phyloP scores from a whole-genome alignment of 2,329 filamentous ascomycete genomes.

The Chaetomiaceae sp. region DNA sequence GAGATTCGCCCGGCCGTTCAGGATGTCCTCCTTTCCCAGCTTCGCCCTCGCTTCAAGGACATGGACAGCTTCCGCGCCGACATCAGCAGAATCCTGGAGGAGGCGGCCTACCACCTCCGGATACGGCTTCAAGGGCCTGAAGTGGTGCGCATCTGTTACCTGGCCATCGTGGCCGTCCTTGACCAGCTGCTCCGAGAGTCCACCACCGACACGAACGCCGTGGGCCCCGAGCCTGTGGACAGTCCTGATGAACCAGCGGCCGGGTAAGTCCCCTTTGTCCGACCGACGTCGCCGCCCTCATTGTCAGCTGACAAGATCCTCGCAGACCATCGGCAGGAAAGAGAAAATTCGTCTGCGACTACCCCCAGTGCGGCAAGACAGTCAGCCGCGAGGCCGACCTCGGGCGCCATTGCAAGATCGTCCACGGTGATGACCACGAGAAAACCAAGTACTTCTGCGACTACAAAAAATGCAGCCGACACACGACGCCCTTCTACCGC shows the following conservation, averaged over 20 bases:
- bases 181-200: neutral
- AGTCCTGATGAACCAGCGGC: neutral
- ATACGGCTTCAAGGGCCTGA: constrained; percentile 12
- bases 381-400: constrained; percentile 54
- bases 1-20: constrained; percentile 17
- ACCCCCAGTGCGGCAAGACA: constrained; percentile 40
- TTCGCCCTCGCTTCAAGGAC: constrained; percentile 5
- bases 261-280: neutral
- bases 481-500: constrained; percentile 45
- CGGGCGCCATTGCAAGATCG: constrained; percentile 48
- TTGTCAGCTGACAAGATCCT: neutral
- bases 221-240: neutral
- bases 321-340: constrained; percentile 3
- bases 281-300: neutral
- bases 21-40: constrained; percentile 10
- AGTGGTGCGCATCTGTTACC: constrained; percentile 13
- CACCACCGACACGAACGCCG: neutral
- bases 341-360: constrained; percentile 34
- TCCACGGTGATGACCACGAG: constrained; percentile 40
- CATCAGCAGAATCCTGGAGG: constrained; percentile 9
- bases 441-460: constrained; percentile 48
- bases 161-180: constrained; percentile 10
- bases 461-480: constrained; percentile 46
- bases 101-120: constrained; percentile 23
- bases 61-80: neutral